Evolutionary conservation across 371 early-diverging fungal species (phyloP).

Genomic region (Apophysomyces sp.): DNA sequence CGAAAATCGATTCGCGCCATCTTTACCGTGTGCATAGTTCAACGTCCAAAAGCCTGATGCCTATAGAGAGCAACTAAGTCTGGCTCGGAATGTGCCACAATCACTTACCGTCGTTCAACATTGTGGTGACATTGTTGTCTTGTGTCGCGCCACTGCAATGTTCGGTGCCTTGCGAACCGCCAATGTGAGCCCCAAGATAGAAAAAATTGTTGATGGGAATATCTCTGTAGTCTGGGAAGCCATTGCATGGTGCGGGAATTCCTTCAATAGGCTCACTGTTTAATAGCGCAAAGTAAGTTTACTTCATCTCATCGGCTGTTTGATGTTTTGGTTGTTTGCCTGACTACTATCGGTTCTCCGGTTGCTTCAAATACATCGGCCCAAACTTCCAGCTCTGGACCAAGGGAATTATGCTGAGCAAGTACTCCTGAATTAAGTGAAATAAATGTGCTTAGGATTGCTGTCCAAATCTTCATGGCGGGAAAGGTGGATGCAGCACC

Average conservation of each 20-base stretch:
- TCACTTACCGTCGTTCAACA: slow-evolving; percentile 24
- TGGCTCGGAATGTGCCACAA: not conserved
- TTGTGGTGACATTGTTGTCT: slow-evolving; percentile 15
- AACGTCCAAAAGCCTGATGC: slow-evolving; percentile 15
- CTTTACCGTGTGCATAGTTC: slow-evolving; percentile 11
- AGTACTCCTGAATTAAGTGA: not conserved
- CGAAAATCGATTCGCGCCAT: not conserved
- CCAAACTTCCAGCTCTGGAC: too few relatives aligned
- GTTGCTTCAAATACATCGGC: not conserved
- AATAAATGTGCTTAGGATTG: not conserved
- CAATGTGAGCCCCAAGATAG: slow-evolving; percentile 32
- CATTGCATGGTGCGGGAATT: slow-evolving; percentile 32
- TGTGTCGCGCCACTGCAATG: slow-evolving; percentile 9
- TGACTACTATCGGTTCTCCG: not conserved
- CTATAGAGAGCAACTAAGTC: slow-evolving; percentile 7
- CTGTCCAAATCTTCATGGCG: not conserved
- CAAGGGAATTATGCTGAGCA: not conserved
- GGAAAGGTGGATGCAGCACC: not conserved
- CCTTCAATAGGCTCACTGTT: not conserved
- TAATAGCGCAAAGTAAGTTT: not conserved
- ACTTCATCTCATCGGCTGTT: not conserved
- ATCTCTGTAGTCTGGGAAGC: slow-evolving; percentile 27
- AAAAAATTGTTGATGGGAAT: slow-evolving; percentile 36
- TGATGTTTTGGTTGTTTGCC: not conserved
- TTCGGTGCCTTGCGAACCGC: slow-evolving; percentile 6